Conservation (phyloP, 257 asterid genomes). For the Nicotiana attenuata region DNA sequence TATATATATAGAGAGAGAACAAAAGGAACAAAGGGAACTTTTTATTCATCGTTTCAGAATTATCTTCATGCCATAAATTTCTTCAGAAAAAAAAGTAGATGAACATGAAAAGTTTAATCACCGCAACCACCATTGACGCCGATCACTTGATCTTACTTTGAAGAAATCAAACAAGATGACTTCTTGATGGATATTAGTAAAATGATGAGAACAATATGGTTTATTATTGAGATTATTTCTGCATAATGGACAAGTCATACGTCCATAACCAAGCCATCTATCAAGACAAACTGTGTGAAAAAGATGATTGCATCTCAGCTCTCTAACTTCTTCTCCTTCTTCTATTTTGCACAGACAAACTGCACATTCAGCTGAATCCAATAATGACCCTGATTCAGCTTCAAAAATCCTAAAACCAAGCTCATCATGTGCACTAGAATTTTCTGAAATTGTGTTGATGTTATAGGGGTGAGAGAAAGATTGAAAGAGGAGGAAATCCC, state of each 20-base stretch:
- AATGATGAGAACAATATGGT: background rate
- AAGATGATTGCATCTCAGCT: background rate
- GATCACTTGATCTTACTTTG: background rate
- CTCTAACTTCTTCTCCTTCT: background rate
- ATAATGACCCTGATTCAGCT: background rate
- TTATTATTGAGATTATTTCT: background rate
- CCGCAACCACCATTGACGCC: background rate
- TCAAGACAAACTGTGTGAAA: background rate
- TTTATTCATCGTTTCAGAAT: no score
- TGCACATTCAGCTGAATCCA: background rate
- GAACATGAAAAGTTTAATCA: background rate
- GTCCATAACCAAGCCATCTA: constrained; percentile 6
- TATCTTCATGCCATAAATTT: no score
- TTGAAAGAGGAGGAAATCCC: background rate
- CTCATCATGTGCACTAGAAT: background rate
- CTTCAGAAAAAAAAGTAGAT: no score
- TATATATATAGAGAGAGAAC: no score
- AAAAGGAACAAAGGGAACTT: no score
- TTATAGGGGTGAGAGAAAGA: background rate
- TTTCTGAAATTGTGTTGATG: background rate
- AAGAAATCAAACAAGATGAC: background rate
- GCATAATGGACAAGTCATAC: background rate
- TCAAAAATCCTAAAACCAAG: background rate
- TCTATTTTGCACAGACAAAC: background rate
- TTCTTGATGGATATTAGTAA: background rate